Conservation (phyloP, 225 moss, liverwort and hornwort species). For the Neckera pumila region DNA sequence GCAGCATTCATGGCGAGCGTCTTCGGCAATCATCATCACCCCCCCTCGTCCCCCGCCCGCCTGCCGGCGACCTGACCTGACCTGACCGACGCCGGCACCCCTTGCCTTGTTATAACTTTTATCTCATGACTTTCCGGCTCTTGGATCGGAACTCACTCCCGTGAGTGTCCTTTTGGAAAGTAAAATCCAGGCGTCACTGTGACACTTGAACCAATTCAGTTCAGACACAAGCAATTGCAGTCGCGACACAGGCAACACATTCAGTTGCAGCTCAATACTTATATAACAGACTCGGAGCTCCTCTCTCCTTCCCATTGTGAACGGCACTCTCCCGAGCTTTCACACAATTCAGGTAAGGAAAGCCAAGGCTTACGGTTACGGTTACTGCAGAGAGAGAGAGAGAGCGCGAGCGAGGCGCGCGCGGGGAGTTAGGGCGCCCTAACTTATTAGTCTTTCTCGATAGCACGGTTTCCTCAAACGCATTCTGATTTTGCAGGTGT, state of each 20-base stretch:
- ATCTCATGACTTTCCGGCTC: background rate
- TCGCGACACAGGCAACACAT: background rate
- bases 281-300: background rate
- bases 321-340: background rate
- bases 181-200: background rate
- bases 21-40: background rate
- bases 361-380: background rate
- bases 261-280: background rate
- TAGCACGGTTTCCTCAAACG: background rate
- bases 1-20: background rate
- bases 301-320: background rate
- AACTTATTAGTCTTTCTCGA: background rate
- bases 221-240: background rate
- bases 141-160: background rate
- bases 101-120: background rate
- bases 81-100: too few species aligned
- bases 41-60: background rate
- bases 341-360: background rate
- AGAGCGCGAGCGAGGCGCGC: background rate
- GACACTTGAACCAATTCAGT: background rate
- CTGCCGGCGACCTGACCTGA: too few species aligned
- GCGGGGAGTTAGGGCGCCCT: background rate
- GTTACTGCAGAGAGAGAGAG: background rate
- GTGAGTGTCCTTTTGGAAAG: background rate
- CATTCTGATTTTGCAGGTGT: background rate